Evolutionary conservation across 331 rosid species (phyloP), one percentile per base, ranked within the genome.

Genomic region (Pyrus hybrid): DNA sequence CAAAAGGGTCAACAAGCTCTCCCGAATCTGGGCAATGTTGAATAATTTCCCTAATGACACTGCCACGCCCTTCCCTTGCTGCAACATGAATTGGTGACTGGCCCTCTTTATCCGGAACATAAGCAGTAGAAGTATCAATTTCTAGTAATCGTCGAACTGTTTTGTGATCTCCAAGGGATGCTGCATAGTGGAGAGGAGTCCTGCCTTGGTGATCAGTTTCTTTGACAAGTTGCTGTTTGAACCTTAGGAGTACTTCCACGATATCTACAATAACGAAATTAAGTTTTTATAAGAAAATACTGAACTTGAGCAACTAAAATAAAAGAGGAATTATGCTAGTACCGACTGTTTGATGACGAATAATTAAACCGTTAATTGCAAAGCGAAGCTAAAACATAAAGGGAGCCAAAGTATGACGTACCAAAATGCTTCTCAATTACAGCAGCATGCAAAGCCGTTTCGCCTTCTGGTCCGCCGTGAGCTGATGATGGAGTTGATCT

Each of bases 361-460:
- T 14, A 51, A 17, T 51, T 51, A 51, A 16, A 51, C 18, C n/a
- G 57, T 41, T 41, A 41, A 41, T 3, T 41, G 47, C 14, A 41
- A 41, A 41, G 18, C 21, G 8, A 51, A 51, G n/a, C 57, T 6
- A 18, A 51, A 51, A 51, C 57, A 14, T 2, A 14, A 18, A 5
- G 57, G n/a, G 35, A 1, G 57, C 26, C 16, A 45, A 71, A 71
- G 29, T 30, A 53, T 29, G 66, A 29, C 9, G 8, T 71, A 71
- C 66, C 75, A 32, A 21, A 71, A 30, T 71, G 65, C 20, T 17
- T 71, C 65, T 71, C 75, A 53, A 71, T 13, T 0, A 71, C 75
- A 12, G 75, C 75, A 30, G 51, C 66, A 71, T 54, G 75, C 51
- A 71, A 32, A 11, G 75, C 75, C 20, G 66, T 71, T 53, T 26